Evolutionary conservation across 768 basidiomycete genomes (phyloP), one percentile per base, ranked within the genome.

Genomic region (Trametes coccinea): DNA sequence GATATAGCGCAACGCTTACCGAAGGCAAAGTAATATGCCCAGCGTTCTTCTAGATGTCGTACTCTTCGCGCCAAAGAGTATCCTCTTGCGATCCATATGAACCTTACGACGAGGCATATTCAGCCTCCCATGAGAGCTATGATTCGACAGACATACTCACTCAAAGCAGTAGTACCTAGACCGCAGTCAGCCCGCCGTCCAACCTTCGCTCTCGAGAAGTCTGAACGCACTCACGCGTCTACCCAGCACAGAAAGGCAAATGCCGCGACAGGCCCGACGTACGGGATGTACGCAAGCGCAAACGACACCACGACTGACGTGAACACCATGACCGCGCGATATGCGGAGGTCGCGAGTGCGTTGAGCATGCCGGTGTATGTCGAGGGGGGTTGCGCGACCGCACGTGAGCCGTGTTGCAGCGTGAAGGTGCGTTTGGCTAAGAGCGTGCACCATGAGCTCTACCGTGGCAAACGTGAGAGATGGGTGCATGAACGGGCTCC

Each of bases 161-260:
- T 95, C 93, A 68, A 94, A 95, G 74, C 88, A 93, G 74, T 95
- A 95, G 73, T 93, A 95, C 49, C 92, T 93, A 59, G 29, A 30
- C 30, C n/a, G 60, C 22, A 62, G 53, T n/a, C 34, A 4, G 39
- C 45, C 7, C 33, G 39, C n/a, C 50, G 14, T 14, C n/a, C 13
- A n/a, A 14, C 10, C 9, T 39, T 7, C 39, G 13, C 46, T 22
- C 46, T 11, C 29, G 27, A 14, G 14, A 31, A 14, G 30, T 14
- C 48, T 14, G 48, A 33, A 11, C 3, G 30, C 1, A 88, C 92
- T 81, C 73, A 94, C 89, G 93, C 81, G 71, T 95, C 88, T 47
- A 94, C 80, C 89, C 93, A 92, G 68, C 90, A 93, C 60, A 93
- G 75, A 70, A 93, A 95, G 5, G 83, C 71, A 70, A 93, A 90